These are phyloP conservation scores for Salvia hispanica DNA, from an alignment of 257 asterid species.

Conservation along the genomic window DNA sequence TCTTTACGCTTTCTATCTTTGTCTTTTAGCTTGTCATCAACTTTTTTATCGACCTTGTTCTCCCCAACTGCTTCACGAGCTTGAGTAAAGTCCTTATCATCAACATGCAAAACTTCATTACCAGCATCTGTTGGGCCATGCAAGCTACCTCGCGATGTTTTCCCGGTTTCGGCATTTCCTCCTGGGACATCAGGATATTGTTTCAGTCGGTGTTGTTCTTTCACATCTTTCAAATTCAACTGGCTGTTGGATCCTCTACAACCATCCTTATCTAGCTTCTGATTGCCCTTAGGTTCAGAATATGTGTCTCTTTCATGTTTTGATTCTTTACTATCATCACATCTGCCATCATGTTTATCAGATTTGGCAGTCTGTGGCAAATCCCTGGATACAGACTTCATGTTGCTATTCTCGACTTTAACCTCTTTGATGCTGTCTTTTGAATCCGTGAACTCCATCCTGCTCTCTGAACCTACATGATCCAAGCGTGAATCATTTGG, in stretches of 20 bases:
- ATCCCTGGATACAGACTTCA: conserved; percentile 64
- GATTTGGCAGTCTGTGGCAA: conserved; percentile 54
- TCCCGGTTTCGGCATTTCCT: conserved; percentile 63
- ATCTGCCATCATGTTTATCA: conserved; percentile 61
- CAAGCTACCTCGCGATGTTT: conserved; percentile 49
- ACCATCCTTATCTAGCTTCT: conserved; percentile 70
- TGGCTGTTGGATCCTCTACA: conserved; percentile 52
- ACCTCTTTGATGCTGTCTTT: conserved; percentile 56
- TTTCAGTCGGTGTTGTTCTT: conserved; percentile 63
- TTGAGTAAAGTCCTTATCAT: conserved; percentile 59
- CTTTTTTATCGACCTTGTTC: conserved; percentile 75
- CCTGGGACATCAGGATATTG: conserved; percentile 60
- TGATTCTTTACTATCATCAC: conserved; percentile 66
- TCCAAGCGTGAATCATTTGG: conserved; percentile 60
- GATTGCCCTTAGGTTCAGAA: conserved; percentile 60
- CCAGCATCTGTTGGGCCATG: conserved; percentile 58
- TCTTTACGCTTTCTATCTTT: conserved; percentile 93
- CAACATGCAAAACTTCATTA: conserved; percentile 60
- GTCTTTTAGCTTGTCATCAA: conserved; percentile 77
- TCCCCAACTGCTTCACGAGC: conserved; percentile 79
- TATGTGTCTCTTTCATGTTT: conserved; percentile 63
- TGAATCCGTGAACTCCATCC: conserved; percentile 65
- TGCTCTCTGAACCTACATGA: conserved; percentile 58
- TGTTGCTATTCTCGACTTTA: conserved; percentile 64
- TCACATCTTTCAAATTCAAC: conserved; percentile 65